Conservation (phyloP, 257 asterid species). For the Forsythia suspensa region DNA sequence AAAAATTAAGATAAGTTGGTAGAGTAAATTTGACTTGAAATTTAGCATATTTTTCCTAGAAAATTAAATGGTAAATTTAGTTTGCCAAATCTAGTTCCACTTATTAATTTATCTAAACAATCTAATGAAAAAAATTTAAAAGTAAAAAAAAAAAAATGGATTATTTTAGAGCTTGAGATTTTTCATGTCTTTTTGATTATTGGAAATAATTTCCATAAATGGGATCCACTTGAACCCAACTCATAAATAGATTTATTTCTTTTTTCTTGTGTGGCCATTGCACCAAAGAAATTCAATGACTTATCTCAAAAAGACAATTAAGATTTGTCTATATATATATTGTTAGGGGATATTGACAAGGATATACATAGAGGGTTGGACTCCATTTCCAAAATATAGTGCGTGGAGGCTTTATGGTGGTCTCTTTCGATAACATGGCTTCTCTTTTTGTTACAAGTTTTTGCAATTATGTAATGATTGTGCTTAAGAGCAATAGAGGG, state of each 20-base stretch:
- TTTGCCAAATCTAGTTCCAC: too few species aligned
- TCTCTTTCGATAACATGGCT: not conserved
- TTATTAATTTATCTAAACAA: too few species aligned
- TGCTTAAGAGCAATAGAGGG: not conserved
- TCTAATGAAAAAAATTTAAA: too few species aligned
- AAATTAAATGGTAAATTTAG: too few species aligned
- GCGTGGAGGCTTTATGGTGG: not conserved
- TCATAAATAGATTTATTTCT: not conserved
- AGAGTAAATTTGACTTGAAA: too few species aligned
- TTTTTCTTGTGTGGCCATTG: slow-evolving; percentile 10
- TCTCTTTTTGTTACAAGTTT: not conserved
- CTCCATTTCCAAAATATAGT: too few species aligned
- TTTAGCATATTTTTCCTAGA: too few species aligned
- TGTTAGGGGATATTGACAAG: not conserved
- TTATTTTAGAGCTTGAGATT: not conserved
- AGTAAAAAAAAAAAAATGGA: too few species aligned
- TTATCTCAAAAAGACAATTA: slow-evolving; percentile 13
- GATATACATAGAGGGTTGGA: not conserved
- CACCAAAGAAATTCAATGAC: slow-evolving; percentile 12
- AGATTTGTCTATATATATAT: not conserved
- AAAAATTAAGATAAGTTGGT: too few species aligned
- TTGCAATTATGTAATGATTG: not conserved
- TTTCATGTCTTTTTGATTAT: not conserved
- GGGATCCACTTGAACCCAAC: slow-evolving; percentile 23
- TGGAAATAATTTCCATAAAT: not conserved